These are phyloP conservation scores for Isatis tinctoria DNA, from an alignment of 345 rosid genomes.

Conservation along the genomic window DNA sequence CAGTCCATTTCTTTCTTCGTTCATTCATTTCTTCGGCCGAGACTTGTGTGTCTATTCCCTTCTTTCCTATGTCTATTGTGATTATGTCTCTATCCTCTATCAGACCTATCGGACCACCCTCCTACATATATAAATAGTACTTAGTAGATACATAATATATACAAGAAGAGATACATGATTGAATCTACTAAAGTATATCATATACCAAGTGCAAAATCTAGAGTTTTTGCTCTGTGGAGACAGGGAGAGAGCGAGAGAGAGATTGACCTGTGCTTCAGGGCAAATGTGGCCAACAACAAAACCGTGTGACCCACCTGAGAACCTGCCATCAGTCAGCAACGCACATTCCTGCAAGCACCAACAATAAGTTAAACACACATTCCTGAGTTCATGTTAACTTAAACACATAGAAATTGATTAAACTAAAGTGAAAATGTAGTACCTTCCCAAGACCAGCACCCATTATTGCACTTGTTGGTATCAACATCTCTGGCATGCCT, in stretches of 20 bases:
- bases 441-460: slow-evolving; percentile 99
- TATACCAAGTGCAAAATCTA: not conserved
- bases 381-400: not conserved
- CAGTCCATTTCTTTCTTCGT: slow-evolving; percentile 68
- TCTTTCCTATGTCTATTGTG: slow-evolving; percentile 64
- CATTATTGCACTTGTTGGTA: slow-evolving; percentile 98
- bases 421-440: not conserved
- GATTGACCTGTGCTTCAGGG: slow-evolving; percentile 93
- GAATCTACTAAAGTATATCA: too few relatives aligned
- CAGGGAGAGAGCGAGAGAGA: not conserved
- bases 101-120: slow-evolving; percentile 95
- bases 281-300: slow-evolving; percentile 96
- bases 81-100: slow-evolving; percentile 72
- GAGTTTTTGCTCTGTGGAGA: not conserved
- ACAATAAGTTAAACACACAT: not conserved
- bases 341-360: slow-evolving; percentile 77
- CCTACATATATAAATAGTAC: too few relatives aligned
- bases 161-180: not conserved
- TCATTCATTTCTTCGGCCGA: slow-evolving; percentile 58
- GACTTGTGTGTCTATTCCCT: slow-evolving; percentile 65
- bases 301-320: slow-evolving; percentile 98
- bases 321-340: slow-evolving; percentile 90
- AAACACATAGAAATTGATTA: not conserved
- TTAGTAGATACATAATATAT: too few relatives aligned
- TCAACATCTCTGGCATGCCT: slow-evolving; percentile 99